Evolutionary conservation across 768 basidiomycete genomes (phyloP), one percentile per base, ranked within the genome.

Genomic region (Mycena belliarum): DNA sequence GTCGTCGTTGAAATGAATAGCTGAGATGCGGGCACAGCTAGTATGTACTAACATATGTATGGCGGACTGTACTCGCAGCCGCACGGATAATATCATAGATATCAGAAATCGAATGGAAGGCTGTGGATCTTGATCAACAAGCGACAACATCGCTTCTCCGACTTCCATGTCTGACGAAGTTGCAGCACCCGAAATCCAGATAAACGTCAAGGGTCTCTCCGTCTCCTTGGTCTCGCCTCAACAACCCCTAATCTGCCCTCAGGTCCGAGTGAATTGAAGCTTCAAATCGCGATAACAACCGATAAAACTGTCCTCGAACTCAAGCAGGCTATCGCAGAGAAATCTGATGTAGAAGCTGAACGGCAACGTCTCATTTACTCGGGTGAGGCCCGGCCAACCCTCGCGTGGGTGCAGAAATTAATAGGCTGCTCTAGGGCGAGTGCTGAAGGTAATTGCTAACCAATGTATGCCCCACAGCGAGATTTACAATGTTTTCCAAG

Each of bases 211-310:
- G 72, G 89, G 89, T 87, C 56, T 10, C 62, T 55, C 5, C 6
- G 33, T 15, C 28, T 23, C 40, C 12, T 21, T 9, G 16, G 4
- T n/a, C 18, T n/a, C 11, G 28, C 23, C 49, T 5, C 42, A 33
- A 24, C 23, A 9, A 20, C 20, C 55, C 14, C 48, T 45, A 28
- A 29, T 41, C 45, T 54, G 24, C 57, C 25, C 12, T 2, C 46
- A 91, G 92, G 95, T 8, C 93, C 95, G 1, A 91, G 83, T 68
- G 95, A 98, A 75, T 80, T 96, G 75, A 98, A 97, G 78, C 82
- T 98, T 32, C 85, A 93, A 69, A 88, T 98, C 57, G 79, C 84
- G 29, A 93, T 98, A 68, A 73, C 81, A 47, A 80, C 86, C 3
- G 86, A 88, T 71, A 93, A 95, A 78, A 89, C 89, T 1, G 95